These are phyloP conservation scores for Rhizoclosmatium sp. DNA, from an alignment of 192 early-diverging fungal genomes.

Conservation along the genomic window DNA sequence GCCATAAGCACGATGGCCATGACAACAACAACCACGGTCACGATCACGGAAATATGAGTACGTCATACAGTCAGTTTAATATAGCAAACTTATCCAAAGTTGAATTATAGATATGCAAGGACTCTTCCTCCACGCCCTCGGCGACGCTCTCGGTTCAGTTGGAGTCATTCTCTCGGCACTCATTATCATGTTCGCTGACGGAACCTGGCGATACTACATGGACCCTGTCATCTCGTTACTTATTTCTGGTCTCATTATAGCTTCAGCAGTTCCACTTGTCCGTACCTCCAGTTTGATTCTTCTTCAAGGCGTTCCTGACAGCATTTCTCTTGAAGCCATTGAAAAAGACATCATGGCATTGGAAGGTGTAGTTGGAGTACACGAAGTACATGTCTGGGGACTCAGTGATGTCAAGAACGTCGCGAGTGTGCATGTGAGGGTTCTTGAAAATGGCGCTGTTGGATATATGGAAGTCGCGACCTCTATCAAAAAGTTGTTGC, in stretches of 20 bases:
- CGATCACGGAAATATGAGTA: constrained; percentile 16
- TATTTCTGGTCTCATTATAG: constrained; percentile 70
- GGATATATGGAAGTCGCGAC: constrained; percentile 76
- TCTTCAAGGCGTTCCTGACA: constrained; percentile 79
- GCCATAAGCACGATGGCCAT: not conserved
- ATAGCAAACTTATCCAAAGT: not conserved
- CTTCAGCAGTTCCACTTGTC: constrained; percentile 68
- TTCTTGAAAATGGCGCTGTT: constrained; percentile 7
- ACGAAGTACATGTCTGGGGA: constrained; percentile 95
- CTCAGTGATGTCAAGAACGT: constrained; percentile 84
- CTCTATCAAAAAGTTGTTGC: constrained; percentile 79
- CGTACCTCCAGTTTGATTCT: constrained; percentile 78
- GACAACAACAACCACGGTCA: constrained; percentile 14
- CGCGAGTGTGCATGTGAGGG: constrained; percentile 74
- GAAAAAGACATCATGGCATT: constrained; percentile 62
- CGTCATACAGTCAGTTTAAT: not conserved
- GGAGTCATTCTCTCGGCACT: constrained; percentile 85
- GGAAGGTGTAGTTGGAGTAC: constrained; percentile 73
- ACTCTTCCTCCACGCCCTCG: constrained; percentile 90
- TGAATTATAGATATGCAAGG: constrained; percentile 73
- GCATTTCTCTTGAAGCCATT: constrained; percentile 70
- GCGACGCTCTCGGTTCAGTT: constrained; percentile 87
- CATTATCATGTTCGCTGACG: constrained; percentile 73
- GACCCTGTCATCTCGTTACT: constrained; percentile 82
- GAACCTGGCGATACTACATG: constrained; percentile 79